Evolutionary conservation across 2,329 filamentous ascomycete genomes (phyloP).

Genomic region (Cladorrhinum sp.): DNA sequence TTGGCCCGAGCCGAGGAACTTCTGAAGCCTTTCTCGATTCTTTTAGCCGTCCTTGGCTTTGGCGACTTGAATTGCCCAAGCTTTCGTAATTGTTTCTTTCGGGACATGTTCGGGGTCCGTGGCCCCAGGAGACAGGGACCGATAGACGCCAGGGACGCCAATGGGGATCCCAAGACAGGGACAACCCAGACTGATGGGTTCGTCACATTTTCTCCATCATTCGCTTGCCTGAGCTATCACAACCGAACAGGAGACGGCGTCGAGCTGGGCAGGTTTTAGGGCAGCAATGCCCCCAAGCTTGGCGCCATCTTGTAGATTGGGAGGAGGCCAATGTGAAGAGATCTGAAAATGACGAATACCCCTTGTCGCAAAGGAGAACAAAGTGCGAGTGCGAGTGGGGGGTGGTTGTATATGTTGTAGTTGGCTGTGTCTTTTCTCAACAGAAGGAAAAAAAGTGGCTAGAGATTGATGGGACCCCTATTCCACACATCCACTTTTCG

Average conservation of each 20-base stretch:
- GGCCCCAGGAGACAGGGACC: background rate
- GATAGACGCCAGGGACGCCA: background rate
- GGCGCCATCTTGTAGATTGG: background rate
- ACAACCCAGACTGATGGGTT: conserved; percentile 15
- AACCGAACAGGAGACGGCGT: background rate
- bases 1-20: background rate
- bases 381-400: background rate
- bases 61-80: background rate
- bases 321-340: background rate
- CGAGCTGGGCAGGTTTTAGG: background rate
- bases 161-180: conserved; percentile 3
- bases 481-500: background rate
- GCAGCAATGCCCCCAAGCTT: background rate
- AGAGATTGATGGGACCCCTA: background rate
- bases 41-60: too few species aligned
- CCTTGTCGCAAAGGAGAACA: background rate
- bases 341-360: background rate
- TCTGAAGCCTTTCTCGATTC: background rate
- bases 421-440: background rate
- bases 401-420: background rate
- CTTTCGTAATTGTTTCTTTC: background rate
- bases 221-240: background rate
- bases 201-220: conserved; percentile 6
- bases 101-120: background rate
- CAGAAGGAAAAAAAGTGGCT: background rate